Evolutionary conservation across 2,329 filamentous ascomycete genomes (phyloP).

Genomic region (Ophiostoma montium): DNA sequence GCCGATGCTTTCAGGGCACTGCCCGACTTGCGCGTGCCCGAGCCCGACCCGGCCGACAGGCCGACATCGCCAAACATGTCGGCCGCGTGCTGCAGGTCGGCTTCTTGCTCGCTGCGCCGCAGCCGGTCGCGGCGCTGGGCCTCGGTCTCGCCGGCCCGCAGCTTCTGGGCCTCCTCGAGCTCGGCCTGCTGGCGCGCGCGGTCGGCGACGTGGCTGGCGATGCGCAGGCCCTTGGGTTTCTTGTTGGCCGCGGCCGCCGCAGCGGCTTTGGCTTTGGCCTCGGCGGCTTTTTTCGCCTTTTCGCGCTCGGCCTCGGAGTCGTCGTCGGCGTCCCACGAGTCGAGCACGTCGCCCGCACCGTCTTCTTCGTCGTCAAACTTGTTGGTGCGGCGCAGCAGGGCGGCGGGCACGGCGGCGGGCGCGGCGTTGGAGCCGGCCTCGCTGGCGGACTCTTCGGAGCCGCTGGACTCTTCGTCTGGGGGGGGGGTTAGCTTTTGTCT

Average conservation of each 20-base stretch:
- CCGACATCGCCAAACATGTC: constrained; percentile 78
- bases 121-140: constrained; percentile 60
- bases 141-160: constrained; percentile 60
- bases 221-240: constrained; percentile 76
- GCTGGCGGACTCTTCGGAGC: constrained; percentile 20
- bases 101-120: constrained; percentile 67
- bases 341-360: constrained; percentile 70
- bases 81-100: constrained; percentile 77
- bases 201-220: constrained; percentile 61
- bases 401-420: constrained; percentile 25
- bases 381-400: constrained; percentile 27
- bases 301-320: constrained; percentile 95
- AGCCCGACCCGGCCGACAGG: constrained; percentile 39
- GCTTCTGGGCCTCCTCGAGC: constrained; percentile 43
- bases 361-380: constrained; percentile 92
- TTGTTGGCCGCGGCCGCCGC: constrained; percentile 79
- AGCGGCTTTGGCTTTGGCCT: constrained; percentile 77
- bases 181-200: constrained; percentile 38
- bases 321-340: constrained; percentile 95
- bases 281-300: constrained; percentile 77
- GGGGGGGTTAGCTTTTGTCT: background rate
- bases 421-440: constrained; percentile 19
- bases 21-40: constrained; percentile 51
- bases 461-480: background rate
- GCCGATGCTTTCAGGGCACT: constrained; percentile 39